These are phyloP conservation scores for Melampsora abietis-canadensis DNA, from an alignment of 1,284 basidiomycete genomes.

Conservation along the genomic window DNA sequence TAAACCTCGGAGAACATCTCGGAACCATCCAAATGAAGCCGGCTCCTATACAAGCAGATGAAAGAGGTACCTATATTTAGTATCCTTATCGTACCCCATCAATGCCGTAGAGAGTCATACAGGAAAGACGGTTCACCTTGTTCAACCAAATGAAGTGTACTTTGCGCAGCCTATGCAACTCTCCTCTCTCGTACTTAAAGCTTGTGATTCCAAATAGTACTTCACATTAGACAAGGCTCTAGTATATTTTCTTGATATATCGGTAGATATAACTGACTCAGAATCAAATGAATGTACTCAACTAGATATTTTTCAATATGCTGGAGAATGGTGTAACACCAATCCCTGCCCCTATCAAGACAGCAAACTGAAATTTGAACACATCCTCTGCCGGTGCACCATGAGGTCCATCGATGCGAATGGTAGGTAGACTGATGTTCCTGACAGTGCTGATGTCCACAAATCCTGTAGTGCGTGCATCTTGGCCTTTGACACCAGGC, in stretches of 20 bases:
- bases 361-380: conserved; percentile 75
- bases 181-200: conserved; percentile 72
- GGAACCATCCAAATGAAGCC: conserved; percentile 88
- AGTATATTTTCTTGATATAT: background rate
- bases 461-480: conserved; percentile 66
- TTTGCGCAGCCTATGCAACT: conserved; percentile 69
- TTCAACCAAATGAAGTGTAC: conserved; percentile 91
- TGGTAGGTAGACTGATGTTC: conserved; percentile 60
- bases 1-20: conserved; percentile 74
- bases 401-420: conserved; percentile 77
- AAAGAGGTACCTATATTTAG: background rate
- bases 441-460: conserved; percentile 63
- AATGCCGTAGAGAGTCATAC: background rate
- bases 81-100: background rate
- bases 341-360: conserved; percentile 82
- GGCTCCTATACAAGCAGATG: conserved; percentile 44
- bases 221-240: conserved; percentile 26
- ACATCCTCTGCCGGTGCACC: conserved; percentile 87
- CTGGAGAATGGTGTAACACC: conserved; percentile 81
- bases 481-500: conserved; percentile 61
- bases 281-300: background rate
- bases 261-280: background rate
- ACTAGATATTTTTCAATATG: conserved; percentile 86
- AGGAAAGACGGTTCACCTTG: conserved; percentile 54
- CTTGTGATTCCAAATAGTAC: conserved; percentile 24